Base-by-base conservation (phyloP, 768 basidiomycete genomes). In the Lentinus brumalis region DNA sequence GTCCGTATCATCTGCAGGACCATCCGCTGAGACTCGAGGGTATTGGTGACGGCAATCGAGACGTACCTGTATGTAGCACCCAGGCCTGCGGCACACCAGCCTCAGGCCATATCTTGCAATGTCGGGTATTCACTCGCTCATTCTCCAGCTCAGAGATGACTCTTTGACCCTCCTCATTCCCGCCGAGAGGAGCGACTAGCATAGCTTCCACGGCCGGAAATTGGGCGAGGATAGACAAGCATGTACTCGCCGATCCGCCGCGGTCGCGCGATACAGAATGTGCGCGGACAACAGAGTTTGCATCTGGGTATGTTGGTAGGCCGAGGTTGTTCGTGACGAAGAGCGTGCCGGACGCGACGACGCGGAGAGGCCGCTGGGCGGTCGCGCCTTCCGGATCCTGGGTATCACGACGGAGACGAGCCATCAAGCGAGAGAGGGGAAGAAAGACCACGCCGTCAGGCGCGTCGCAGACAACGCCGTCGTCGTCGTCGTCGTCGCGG, bases 31-130 rank as follows among this genome's bases (percentile, higher is more conserved):
- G 21, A 59, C 42, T 29, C 15, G 21, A 16, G 21, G 26, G 41
- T 50, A 32, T 41, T 49, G 1, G 50, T 14, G 18, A 15, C 5
- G 26, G 15, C 29, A 26, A 55, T 6, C 16, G 1, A 10, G 10
- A 66, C 81, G 63, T 68, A 88, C 90, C 82, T 52, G 89, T 81
- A 74, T 91, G 85, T 31, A 94, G 69, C 39, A 94, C 85, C 89
- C 91, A 94, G 16, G 92, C 91, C 53, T 82, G 84, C 1, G 92
- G 92, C 26, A 93, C 89, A 52, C 88, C 86, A 15, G 84, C 81
- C 10, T 83, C 82, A 30, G 84, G 82, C 85, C 87, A 87, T 21
- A 89, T 71, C 73, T 91, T 91, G 76, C 88, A 88, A 66, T 85
- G 90, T 52, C 82, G 80, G 32, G 88, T 92, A 63, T 80, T 84